Evolutionary conservation across 139 green algal genomes (phyloP).

Genomic region (Parachlorella kessleri): DNA sequence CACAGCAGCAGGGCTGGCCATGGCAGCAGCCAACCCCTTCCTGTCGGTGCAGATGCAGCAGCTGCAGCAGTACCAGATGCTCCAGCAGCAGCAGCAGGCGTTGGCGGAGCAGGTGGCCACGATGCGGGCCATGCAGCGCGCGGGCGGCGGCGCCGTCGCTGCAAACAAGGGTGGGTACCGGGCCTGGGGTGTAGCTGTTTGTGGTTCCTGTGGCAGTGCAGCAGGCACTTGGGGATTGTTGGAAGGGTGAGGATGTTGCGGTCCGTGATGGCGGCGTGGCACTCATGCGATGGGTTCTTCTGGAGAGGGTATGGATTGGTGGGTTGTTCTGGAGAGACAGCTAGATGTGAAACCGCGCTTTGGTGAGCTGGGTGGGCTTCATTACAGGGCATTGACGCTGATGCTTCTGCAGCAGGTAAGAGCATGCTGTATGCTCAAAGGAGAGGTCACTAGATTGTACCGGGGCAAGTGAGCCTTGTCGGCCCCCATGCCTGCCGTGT

Average conservation of each 20-base stretch:
- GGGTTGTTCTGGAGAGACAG: no score
- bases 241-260: not conserved
- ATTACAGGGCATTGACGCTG: no score
- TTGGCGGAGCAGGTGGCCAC: conserved; percentile 50
- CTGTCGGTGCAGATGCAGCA: conserved; percentile 63
- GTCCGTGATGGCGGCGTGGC: not conserved
- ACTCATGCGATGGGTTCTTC: not conserved
- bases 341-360: no score
- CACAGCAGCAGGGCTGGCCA: not conserved
- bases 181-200: no score
- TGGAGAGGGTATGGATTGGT: not conserved
- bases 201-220: not conserved
- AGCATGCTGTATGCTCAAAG: no score
- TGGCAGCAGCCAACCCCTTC: conserved; percentile 44
- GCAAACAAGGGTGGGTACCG: not conserved
- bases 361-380: no score
- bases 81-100: conserved; percentile 49
- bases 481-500: no score
- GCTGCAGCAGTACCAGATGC: conserved; percentile 55
- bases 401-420: no score
- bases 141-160: not conserved
- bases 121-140: conserved; percentile 28
- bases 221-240: not conserved
- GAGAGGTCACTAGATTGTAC: no score
- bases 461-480: no score